phyloP scores from a whole-genome alignment of 2,329 filamentous ascomycete genomes.

The Trichophyton simii region DNA sequence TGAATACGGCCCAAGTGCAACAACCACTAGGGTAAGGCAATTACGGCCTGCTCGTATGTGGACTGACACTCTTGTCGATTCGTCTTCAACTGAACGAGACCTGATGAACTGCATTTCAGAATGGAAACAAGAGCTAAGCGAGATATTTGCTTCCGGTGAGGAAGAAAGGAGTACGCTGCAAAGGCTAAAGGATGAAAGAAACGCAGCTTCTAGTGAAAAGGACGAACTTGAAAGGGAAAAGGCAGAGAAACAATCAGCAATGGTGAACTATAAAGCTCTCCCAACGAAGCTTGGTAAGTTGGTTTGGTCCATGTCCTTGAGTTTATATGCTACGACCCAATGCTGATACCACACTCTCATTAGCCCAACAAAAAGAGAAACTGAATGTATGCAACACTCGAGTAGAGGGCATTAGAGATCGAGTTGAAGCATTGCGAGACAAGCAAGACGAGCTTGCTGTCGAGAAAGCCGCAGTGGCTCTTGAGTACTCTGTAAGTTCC shows the following conservation, averaged over 20 bases:
- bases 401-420: constrained; percentile 32
- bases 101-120: constrained; percentile 41
- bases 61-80: constrained; percentile 64
- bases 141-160: constrained; percentile 19
- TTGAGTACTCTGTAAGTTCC: constrained; percentile 45
- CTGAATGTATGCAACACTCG: constrained; percentile 30
- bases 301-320: constrained; percentile 12
- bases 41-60: constrained; percentile 55
- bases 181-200: constrained; percentile 16
- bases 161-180: constrained; percentile 20
- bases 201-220: constrained; percentile 27
- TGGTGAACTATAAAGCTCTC: constrained; percentile 52
- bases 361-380: constrained; percentile 36
- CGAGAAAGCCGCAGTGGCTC: constrained; percentile 43
- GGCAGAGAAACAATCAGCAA: constrained; percentile 51
- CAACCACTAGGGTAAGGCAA: constrained; percentile 53
- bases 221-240: constrained; percentile 45
- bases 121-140: constrained; percentile 32
- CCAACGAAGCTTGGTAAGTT: constrained; percentile 57
- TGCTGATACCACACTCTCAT: constrained; percentile 17
- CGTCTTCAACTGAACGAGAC: constrained; percentile 39
- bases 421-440: constrained; percentile 41
- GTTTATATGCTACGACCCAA: neutral
- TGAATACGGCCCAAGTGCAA: constrained; percentile 67
- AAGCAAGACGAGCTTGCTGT: constrained; percentile 45